Base-by-base conservation (phyloP, 176 grass and related monocot species). In the Panicum miliaceum region DNA sequence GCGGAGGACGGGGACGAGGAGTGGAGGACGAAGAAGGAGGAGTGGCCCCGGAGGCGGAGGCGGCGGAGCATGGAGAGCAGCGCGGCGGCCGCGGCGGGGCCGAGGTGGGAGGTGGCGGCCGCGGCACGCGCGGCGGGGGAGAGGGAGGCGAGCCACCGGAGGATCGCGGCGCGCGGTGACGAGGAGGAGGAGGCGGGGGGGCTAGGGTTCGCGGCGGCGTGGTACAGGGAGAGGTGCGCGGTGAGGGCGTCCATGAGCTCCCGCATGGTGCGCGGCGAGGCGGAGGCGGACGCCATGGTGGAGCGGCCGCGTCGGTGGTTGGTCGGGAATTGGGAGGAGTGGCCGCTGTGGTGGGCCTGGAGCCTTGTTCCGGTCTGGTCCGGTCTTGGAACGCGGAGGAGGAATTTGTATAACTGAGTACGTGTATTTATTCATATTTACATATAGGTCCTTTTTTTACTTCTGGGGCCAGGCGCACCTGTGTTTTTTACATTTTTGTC, bases 171-270 rank as follows among this genome's bases (percentile, higher is more conserved):
- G 71, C 96, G 93, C 8, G 96, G 92, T 38, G 74, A 81, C 3
- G 61, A 63, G 40, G 29, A 26, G 25, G 64, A 0, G 32, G 58
- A 0, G 14, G 36, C 0, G 16, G 67, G 0, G 16, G 85, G 62
- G 77, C 73, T 90, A 54, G 90, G 76, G 79, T 54, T 82, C 13
- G 88, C 68, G 56, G 90, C 68, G 67, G 89, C 69, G 85, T 95
- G 91, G 91, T 93, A 98, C 77, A 98, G 91, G 73, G 93, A 90
- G 87, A 98, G 91, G 85, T 98, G 96, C 7, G 92, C 82, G 10
- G 93, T 98, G 77, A 98, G 93, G 57, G 93, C 92, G 56, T 98
- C 91, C 46, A 92, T 76, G 82, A 88, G 79, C 76, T 85, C 90
- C 36, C 81, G 92, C 70, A 75, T 26, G 68, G 86, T 89, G 75